These are phyloP conservation scores for Rhodomyrtus tomentosa DNA, from an alignment of 345 rosid species.

Conservation along the genomic window DNA sequence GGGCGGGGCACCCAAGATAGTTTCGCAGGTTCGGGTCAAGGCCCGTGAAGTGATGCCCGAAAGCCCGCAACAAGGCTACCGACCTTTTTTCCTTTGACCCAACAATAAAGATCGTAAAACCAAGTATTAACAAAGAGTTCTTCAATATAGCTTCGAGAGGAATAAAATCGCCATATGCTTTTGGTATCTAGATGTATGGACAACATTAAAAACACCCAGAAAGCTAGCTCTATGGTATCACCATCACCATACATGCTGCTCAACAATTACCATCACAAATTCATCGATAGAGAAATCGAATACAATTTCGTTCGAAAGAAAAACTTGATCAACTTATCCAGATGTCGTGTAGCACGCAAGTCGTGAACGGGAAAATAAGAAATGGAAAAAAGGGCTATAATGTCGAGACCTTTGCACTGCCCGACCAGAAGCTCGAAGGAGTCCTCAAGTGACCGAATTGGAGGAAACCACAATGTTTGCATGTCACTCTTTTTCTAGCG, in stretches of 20 bases:
- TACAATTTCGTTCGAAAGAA: too few relatives aligned
- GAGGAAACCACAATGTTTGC: not conserved
- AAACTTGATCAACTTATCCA: not conserved
- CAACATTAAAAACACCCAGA: not conserved
- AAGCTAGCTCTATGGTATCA: not conserved
- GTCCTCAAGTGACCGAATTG: not conserved
- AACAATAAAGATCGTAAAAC: not conserved
- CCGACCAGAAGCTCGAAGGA: not conserved
- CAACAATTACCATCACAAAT: not conserved
- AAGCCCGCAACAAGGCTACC: not conserved
- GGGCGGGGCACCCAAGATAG: not conserved
- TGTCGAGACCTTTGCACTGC: not conserved
- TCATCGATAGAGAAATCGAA: not conserved
- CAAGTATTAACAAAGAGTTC: not conserved
- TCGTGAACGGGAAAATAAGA: not conserved
- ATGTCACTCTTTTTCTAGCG: not conserved
- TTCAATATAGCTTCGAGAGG: not conserved
- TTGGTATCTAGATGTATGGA: not conserved
- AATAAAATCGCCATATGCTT: not conserved
- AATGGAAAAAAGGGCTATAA: not conserved
- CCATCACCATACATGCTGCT: accelerated
- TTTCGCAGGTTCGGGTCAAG: not conserved
- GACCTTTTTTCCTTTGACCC: not conserved
- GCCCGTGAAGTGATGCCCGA: not conserved
- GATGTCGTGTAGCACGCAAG: accelerated